phyloP scores from a whole-genome alignment of 192 early-diverging fungal species.

The Backusella australiensis region DNA sequence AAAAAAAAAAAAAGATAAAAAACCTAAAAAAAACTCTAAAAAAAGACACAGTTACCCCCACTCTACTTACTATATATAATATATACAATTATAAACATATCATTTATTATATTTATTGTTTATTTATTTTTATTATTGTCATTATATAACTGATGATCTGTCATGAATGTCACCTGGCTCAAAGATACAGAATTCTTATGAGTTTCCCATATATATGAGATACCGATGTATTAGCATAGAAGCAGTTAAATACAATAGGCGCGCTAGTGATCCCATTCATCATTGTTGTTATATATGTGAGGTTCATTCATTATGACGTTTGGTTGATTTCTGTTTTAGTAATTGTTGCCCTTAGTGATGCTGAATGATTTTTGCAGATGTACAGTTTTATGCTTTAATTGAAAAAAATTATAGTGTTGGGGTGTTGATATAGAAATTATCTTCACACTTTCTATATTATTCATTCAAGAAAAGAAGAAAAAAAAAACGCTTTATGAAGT shows the following conservation, averaged over 20 bases:
- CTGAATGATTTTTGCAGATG: background rate
- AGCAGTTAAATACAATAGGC: background rate
- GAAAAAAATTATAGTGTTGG: no score
- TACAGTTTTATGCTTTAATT: no score
- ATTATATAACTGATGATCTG: background rate
- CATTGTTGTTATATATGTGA: background rate
- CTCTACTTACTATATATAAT: background rate
- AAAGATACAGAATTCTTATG: background rate
- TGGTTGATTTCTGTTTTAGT: background rate
- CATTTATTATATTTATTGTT: background rate
- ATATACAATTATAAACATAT: conserved; percentile 1
- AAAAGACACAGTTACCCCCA: background rate
- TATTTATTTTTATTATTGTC: background rate
- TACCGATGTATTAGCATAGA: background rate
- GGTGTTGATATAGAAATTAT: no score
- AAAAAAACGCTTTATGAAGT: background rate
- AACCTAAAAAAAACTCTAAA: background rate
- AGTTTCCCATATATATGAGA: background rate
- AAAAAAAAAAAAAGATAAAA: background rate
- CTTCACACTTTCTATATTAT: background rate
- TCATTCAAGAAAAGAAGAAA: background rate
- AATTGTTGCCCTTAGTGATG: background rate
- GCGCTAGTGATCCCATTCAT: background rate
- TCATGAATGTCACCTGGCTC: background rate
- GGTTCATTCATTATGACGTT: background rate